A percentile compares a stretch with the other conserved stretches of the same genome.
Evolutionary conservation across 1,284 basidiomycete species (phyloP).

Genomic region (Cryptococcus sp.): DNA sequence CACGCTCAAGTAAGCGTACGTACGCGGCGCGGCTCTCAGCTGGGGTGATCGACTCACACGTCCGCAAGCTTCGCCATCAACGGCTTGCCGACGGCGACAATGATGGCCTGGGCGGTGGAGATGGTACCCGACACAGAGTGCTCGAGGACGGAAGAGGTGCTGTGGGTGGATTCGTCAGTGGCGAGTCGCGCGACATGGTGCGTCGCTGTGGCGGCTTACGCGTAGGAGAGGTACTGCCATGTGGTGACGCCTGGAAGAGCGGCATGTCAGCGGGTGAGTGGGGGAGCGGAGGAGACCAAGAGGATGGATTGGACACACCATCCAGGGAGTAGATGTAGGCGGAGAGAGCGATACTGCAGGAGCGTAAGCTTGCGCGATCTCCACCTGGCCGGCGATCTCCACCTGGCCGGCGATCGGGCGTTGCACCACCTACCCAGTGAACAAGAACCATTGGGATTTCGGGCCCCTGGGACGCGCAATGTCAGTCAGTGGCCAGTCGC

Average conservation of each 20-base stretch:
- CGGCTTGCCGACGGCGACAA: slow-evolving; percentile 68
- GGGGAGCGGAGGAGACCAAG: not conserved
- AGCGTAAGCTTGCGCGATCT: not conserved
- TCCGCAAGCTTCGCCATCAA: slow-evolving; percentile 76
- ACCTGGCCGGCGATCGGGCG: not conserved
- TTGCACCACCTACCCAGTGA: slow-evolving; percentile 57
- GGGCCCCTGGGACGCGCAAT: slow-evolving; percentile 21
- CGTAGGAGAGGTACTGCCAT: slow-evolving; percentile 62
- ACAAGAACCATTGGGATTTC: slow-evolving; percentile 59
- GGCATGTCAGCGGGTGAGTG: slow-evolving; percentile 3
- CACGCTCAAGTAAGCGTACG: not conserved
- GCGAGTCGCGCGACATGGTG: too few relatives aligned
- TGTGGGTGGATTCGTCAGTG: slow-evolving; percentile 5
- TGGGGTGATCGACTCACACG: slow-evolving; percentile 46
- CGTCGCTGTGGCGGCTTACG: slow-evolving; percentile 33
- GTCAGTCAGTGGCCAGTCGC: slow-evolving; percentile 3
- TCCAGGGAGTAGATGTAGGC: slow-evolving; percentile 75
- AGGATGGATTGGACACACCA: too few relatives aligned
- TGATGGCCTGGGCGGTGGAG: slow-evolving; percentile 52
- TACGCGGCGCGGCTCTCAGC: not conserved
- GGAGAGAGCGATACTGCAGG: slow-evolving; percentile 60
- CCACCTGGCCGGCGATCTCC: too few relatives aligned
- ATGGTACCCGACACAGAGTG: slow-evolving; percentile 65
- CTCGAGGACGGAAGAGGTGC: slow-evolving; percentile 54
- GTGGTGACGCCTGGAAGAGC: slow-evolving; percentile 54